Conservation (phyloP, 345 rosid species). For the Capsella bursapastoris region DNA sequence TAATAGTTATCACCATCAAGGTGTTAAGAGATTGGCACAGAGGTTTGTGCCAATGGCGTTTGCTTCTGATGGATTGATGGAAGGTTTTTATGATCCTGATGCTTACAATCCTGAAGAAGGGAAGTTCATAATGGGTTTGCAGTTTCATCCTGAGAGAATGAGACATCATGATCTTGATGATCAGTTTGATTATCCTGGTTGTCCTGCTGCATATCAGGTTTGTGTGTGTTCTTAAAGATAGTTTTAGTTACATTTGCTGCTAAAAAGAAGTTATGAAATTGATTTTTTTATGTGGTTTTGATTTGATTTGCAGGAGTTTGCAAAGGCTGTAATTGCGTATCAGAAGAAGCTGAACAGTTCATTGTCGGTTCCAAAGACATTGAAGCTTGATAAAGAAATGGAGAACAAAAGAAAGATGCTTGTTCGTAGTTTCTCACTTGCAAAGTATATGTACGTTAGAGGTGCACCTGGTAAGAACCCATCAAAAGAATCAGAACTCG, state of each 20-base stretch:
- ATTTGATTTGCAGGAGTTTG: constrained; percentile 66
- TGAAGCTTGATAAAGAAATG: constrained; percentile 59
- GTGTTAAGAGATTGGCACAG: constrained; percentile 63
- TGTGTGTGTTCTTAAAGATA: constrained; percentile 20
- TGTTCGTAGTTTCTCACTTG: constrained; percentile 74
- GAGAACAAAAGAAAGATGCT: constrained; percentile 65
- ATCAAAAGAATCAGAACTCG: constrained; percentile 59
- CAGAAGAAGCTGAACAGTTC: constrained; percentile 71
- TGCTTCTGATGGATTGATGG: constrained; percentile 67
- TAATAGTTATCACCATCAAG: constrained; percentile 75
- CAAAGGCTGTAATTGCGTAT: constrained; percentile 81
- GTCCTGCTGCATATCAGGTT: constrained; percentile 72
- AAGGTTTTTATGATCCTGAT: constrained; percentile 73
- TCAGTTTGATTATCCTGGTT: constrained; percentile 62
- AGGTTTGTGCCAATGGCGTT: constrained; percentile 73
- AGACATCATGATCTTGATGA: constrained; percentile 52
- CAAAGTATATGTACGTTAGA: constrained; percentile 56
- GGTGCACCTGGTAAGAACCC: constrained; percentile 52
- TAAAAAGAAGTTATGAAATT: neutral
- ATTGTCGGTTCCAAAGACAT: constrained; percentile 50
- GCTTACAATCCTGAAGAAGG: constrained; percentile 69
- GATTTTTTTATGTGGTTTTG: constrained; percentile 3
- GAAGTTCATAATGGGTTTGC: constrained; percentile 68
- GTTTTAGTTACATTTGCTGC: neutral
- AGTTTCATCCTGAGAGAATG: constrained; percentile 80